A percentile compares a stretch with the other conserved stretches of the same genome.
Conservation (phyloP, 1,284 basidiomycete genomes). For the Kalmanozyma brasiliensis region DNA sequence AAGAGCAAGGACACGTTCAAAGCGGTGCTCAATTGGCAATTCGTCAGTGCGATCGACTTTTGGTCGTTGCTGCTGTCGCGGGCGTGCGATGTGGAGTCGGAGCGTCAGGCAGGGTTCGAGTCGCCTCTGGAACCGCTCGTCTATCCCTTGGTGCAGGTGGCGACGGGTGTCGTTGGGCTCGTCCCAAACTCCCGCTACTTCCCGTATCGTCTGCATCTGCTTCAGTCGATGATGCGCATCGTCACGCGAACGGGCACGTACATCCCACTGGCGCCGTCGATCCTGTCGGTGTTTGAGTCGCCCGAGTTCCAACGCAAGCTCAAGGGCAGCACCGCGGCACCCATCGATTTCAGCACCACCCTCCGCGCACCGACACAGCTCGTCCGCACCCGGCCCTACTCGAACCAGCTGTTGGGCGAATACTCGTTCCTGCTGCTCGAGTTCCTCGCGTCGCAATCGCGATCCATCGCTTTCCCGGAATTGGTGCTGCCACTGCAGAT, state of each 20-base stretch:
- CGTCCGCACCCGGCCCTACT: constrained; percentile 85
- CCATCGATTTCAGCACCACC: constrained; percentile 86
- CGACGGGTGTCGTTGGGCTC: constrained; percentile 91
- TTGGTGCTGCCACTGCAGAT: constrained; percentile 85
- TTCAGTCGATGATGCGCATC: constrained; percentile 78
- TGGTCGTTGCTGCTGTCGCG: constrained; percentile 80
- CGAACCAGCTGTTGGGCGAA: constrained; percentile 86
- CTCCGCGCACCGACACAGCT: constrained; percentile 91
- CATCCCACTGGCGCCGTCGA: constrained; percentile 84
- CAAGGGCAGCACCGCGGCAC: constrained; percentile 87
- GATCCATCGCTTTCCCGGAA: constrained; percentile 86
- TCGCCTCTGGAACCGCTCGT: constrained; percentile 87
- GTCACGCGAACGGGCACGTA: constrained; percentile 83
- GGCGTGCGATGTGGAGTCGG: constrained; percentile 53
- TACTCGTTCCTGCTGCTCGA: constrained; percentile 79
- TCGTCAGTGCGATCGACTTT: constrained; percentile 93
- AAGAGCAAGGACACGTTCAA: constrained; percentile 71
- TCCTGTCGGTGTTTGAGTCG: constrained; percentile 86
- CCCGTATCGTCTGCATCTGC: constrained; percentile 81
- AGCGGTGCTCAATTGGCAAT: constrained; percentile 85
- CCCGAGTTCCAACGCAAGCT: constrained; percentile 80
- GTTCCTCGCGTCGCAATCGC: constrained; percentile 74
- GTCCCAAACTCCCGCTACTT: constrained; percentile 83
- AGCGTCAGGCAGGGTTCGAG: constrained; percentile 68
- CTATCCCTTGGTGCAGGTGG: constrained; percentile 94